phyloP scores from a whole-genome alignment of 495 filamentous ascomycete genomes.

The Bombardia bombarda region DNA sequence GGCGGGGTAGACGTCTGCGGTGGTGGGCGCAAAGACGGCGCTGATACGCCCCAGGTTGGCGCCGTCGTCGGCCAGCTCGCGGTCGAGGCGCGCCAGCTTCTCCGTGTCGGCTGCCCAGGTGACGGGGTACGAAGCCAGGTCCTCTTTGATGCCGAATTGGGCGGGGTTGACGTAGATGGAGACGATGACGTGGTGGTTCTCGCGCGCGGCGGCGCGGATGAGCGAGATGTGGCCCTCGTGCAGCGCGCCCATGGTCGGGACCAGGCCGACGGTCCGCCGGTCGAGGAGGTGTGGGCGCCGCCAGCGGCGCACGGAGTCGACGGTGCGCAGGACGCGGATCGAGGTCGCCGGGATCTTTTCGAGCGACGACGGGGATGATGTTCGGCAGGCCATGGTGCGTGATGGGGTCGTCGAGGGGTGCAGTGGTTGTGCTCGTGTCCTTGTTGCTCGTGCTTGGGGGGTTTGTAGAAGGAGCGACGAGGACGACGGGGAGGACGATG shows the following conservation, averaged over 20 bases:
- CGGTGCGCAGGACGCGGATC: slow-evolving; percentile 68
- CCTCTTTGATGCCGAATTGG: slow-evolving; percentile 88
- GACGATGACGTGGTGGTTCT: slow-evolving; percentile 80
- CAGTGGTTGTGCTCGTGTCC: not conserved
- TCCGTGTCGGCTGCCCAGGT: slow-evolving; percentile 73
- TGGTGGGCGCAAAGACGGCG: slow-evolving; percentile 79
- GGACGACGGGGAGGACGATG: not conserved
- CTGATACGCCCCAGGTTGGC: slow-evolving; percentile 57
- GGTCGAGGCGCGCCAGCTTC: slow-evolving; percentile 58
- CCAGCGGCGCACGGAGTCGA: slow-evolving; percentile 61
- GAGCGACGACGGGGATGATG: slow-evolving; percentile 1
- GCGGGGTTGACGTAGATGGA: slow-evolving; percentile 94
- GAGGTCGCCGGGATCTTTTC: slow-evolving; percentile 44
- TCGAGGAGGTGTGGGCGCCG: slow-evolving; percentile 59
- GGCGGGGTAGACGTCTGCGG: slow-evolving; percentile 77
- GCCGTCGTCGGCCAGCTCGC: slow-evolving; percentile 54
- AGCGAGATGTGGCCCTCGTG: slow-evolving; percentile 86
- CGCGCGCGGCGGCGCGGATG: slow-evolving; percentile 74
- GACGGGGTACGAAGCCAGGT: slow-evolving; percentile 80
- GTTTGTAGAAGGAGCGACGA: not conserved
- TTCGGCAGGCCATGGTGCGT: slow-evolving; percentile 23
- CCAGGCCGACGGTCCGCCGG: slow-evolving; percentile 70
- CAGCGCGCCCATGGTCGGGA: slow-evolving; percentile 95
- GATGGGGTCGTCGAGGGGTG: not conserved
- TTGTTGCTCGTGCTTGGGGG: not conserved